Evolutionary conservation across 2,329 filamentous ascomycete genomes (phyloP).

Genomic region (Boeremia exigua): DNA sequence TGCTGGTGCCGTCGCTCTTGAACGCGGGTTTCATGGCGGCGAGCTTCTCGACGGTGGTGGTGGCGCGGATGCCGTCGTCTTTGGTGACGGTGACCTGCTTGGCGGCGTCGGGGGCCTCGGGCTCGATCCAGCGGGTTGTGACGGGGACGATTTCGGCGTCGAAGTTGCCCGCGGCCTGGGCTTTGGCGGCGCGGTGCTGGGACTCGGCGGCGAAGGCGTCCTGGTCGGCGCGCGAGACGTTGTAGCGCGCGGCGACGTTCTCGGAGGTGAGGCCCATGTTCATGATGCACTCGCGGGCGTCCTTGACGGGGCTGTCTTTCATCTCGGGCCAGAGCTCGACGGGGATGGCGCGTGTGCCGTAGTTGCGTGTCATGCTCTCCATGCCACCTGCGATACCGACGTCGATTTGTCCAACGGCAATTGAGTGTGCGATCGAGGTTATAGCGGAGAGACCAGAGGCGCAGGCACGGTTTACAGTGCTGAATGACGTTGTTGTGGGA

Average conservation of each 20-base stretch:
- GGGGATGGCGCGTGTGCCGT: slow-evolving; percentile 83
- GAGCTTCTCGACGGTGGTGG: slow-evolving; percentile 72
- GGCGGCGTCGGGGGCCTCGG: slow-evolving; percentile 57
- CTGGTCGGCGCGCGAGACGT: slow-evolving; percentile 75
- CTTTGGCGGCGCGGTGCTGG: slow-evolving; percentile 74
- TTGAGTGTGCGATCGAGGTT: slow-evolving; percentile 74
- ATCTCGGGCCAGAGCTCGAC: slow-evolving; percentile 79
- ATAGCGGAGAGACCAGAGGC: slow-evolving; percentile 79
- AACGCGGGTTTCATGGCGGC: slow-evolving; percentile 86
- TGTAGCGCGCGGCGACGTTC: slow-evolving; percentile 82
- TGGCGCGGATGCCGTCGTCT: slow-evolving; percentile 83
- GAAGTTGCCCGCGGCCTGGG: slow-evolving; percentile 73
- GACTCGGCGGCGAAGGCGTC: slow-evolving; percentile 80
- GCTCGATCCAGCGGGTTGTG: slow-evolving; percentile 70
- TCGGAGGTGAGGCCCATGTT: slow-evolving; percentile 90
- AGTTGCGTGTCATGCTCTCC: slow-evolving; percentile 96
- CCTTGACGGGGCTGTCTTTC: slow-evolving; percentile 66
- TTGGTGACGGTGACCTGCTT: slow-evolving; percentile 71
- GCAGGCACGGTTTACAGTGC: slow-evolving; percentile 90
- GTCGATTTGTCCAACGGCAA: slow-evolving; percentile 74
- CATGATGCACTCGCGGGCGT: slow-evolving; percentile 89
- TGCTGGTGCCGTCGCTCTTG: slow-evolving; percentile 73
- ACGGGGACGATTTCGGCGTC: slow-evolving; percentile 82
- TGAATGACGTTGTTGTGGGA: slow-evolving; percentile 73
- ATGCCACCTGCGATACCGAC: slow-evolving; percentile 85